Evolutionary conservation across 129 eudicot genomes (phyloP), one percentile per base, ranked within the genome.

Genomic region (Mikania micrantha): DNA sequence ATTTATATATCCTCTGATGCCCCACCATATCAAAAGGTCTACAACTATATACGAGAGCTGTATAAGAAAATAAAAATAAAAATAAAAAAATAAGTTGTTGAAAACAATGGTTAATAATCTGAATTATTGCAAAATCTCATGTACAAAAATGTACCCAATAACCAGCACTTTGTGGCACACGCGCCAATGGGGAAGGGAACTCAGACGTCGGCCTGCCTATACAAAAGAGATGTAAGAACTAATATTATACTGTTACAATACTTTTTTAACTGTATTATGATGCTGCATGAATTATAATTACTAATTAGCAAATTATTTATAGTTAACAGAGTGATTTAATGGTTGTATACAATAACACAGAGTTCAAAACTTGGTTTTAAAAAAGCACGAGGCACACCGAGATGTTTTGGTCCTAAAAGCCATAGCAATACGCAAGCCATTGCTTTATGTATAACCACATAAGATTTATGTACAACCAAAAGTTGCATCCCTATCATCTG

Each of bases 11-110:
- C 94, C 89, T 82, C 99, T 79, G 76, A 90, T 85, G 47, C 90
- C 88, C 99, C 99, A 94, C 99, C 99, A 94, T 44, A 94, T 71
- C 65, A 94, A 71, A 75, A 89, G 82, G 74, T 94, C 99, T 60
- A 94, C 97, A 63, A 94, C 81, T 72, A 94, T 88, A 69, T 92
- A 92, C 9, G 98, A 88, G 21, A 92, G 82, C 98, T 92, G 89
- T 15, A 76, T 28, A 66, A 0, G 20, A 50, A 60, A 68, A n/a
- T n/a, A n/a, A n/a, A n/a, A n/a, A n/a, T n/a, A n/a, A 62, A 2
- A 21, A 5, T 4, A 60, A 34, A 7, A 63, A 1, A 9, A 32
- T 16, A 11, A 38, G 64, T 9, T 34, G 35, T 3, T 48, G 44
- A 38, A 60, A 31, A 24, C 15, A 42, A 45, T 13, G 50, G 25